A percentile compares a stretch with the other conserved stretches of the same genome.
Evolutionary conservation across 2,329 filamentous ascomycete genomes (phyloP).

Genomic region (Corynespora cassiicola): DNA sequence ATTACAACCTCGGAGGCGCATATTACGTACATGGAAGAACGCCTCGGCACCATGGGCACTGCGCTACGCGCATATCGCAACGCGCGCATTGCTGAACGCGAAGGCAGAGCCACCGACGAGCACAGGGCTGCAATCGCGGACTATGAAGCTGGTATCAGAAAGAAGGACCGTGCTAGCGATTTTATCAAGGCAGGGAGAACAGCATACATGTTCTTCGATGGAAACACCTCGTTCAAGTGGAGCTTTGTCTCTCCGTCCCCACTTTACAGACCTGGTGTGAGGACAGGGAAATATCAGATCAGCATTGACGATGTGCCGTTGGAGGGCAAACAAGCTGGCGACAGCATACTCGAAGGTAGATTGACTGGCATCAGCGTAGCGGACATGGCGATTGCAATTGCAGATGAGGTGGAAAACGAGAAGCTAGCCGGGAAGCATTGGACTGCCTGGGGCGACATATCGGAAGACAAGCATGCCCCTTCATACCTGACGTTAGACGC

Average conservation of each 20-base stretch:
- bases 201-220: constrained; percentile 46
- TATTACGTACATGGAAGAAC: constrained; percentile 43
- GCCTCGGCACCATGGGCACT: constrained; percentile 36
- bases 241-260: constrained; percentile 41
- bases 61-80: constrained; percentile 31
- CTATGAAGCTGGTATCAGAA: constrained; percentile 29
- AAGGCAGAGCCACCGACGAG: constrained; percentile 20
- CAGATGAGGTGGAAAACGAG: constrained; percentile 38
- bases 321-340: constrained; percentile 24
- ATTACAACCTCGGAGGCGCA: constrained; percentile 42
- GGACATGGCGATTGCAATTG: constrained; percentile 44
- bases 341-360: constrained; percentile 35
- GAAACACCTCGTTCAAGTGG: constrained; percentile 40
- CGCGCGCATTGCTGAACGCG: constrained; percentile 27
- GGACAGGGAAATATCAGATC: constrained; percentile 40
- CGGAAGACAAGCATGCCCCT: constrained; percentile 31
- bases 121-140: constrained; percentile 20
- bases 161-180: constrained; percentile 31
- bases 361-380: constrained; percentile 40
- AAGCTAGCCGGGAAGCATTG: constrained; percentile 38
- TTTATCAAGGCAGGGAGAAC: constrained; percentile 42
- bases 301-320: constrained; percentile 41
- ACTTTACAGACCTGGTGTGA: constrained; percentile 39
- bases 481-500: constrained; percentile 32
- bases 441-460: constrained; percentile 37